A percentile compares a stretch with the other conserved stretches of the same genome.
Evolutionary conservation across 2,329 filamentous ascomycete genomes (phyloP).

Genomic region (Chrysoporthe cubensis): DNA sequence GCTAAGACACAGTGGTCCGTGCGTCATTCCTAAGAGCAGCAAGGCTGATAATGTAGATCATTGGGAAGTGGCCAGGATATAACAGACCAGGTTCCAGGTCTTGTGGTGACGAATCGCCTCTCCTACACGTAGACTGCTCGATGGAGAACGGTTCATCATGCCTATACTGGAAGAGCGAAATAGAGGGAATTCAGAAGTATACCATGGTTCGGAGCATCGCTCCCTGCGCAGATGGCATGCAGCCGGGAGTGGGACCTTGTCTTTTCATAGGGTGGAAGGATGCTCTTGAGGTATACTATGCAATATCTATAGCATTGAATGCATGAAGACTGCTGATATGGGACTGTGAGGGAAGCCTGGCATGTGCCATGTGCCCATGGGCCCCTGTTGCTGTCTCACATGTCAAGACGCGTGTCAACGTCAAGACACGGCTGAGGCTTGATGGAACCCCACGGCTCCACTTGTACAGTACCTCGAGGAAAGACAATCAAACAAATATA

Average conservation of each 20-base stretch:
- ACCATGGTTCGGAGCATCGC: no score
- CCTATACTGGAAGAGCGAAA: background rate
- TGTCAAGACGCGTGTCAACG: background rate
- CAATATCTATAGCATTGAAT: background rate
- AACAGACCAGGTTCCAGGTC: background rate
- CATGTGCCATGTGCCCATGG: background rate
- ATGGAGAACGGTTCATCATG: background rate
- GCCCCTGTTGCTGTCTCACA: slow-evolving; percentile 3
- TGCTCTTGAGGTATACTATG: background rate
- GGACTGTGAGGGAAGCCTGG: background rate
- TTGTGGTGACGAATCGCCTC: background rate
- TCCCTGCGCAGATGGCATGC: no score
- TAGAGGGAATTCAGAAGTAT: background rate
- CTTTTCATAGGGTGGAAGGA: background rate
- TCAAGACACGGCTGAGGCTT: background rate
- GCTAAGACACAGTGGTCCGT: background rate
- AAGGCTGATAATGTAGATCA: background rate
- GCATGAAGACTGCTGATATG: background rate
- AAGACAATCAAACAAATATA: background rate
- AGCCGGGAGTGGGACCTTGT: no score
- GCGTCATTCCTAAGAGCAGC: background rate
- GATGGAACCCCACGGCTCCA: background rate
- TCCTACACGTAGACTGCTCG: background rate
- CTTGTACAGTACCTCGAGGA: background rate
- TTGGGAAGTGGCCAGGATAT: background rate